Base-by-base conservation (phyloP, 768 basidiomycete species). In the Macrolepiota dolichaula region DNA sequence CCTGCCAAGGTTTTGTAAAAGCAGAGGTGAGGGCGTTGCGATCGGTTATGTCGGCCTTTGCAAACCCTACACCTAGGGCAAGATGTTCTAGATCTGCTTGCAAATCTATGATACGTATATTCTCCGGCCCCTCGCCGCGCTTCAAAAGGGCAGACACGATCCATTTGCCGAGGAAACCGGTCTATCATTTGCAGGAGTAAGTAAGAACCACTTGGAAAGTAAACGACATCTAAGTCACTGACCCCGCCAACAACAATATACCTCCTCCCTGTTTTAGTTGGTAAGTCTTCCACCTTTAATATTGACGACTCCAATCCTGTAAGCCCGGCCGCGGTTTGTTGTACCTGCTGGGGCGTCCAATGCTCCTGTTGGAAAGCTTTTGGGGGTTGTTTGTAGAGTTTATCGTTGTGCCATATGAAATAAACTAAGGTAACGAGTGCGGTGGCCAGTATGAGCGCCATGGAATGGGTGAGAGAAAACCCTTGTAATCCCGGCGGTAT, bases 401-500 rank as follows among this genome's bases (percentile, higher is more conserved):
- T 38, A 11, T 54, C 52, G 17, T 54, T 54, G 37, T 54, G 37
- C 52, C 52, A 54, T 54, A 38, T 38, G 52, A 38, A 54, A 40
- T 54, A 38, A 24, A 40, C 10, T 19, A 54, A 24, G 11, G 52
- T 19, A 40, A 54, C 0, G 24, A 54, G 35, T 15, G 36, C 15
- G 4, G 37, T 3, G 19, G 1, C 52, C 12, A 32, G 32, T 37
- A 54, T 22, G 9, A 22, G 37, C 24, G n/a, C 13, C 22, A 27
- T 49, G 22, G 47, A 24, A 24, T 24, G 47, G 24, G 47, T 27
- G 15, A 24, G 25, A 22, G 25, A 11, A 24, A 4, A 22, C 25
- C 22, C 19, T 24, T 22, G 2, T 10, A 1, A 4, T 2, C 25
- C 22, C 4, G 4, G 25, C 11, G 10, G 4, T 12, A 49, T 44